phyloP scores from a whole-genome alignment of 805 yeast species.

The Teunomyces kruisii region DNA sequence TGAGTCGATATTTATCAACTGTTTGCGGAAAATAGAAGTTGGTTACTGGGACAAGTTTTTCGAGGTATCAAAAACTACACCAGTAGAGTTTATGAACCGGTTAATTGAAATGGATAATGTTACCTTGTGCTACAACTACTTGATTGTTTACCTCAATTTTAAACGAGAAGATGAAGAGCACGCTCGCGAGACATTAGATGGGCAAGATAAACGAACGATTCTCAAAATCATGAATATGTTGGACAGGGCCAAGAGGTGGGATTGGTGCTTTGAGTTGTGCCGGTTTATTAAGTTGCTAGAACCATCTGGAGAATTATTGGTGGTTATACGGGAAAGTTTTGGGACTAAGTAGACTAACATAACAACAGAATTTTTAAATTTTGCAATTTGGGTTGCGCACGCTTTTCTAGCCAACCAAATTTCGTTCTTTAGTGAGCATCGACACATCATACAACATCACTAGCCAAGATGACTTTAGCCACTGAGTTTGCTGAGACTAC shows the following conservation, averaged over 20 bases:
- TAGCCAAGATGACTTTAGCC: constrained; percentile 53
- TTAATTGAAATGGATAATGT: constrained; percentile 42
- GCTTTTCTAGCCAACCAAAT: constrained; percentile 14
- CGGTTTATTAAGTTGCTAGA: constrained; percentile 54
- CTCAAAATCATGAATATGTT: constrained; percentile 45
- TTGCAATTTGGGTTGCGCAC: constrained; percentile 4
- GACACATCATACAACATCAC: constrained; percentile 2
- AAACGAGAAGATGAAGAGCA: constrained; percentile 38
- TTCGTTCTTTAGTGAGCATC: constrained; percentile 9
- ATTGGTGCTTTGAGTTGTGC: constrained; percentile 54
- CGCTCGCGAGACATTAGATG: constrained; percentile 17
- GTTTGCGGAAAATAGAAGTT: constrained; percentile 59
- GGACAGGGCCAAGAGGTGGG: constrained; percentile 42
- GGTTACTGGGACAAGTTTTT: constrained; percentile 55
- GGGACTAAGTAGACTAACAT: not conserved
- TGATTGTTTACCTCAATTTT: constrained; percentile 52
- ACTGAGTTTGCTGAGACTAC: constrained; percentile 86
- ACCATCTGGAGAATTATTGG: constrained; percentile 35
- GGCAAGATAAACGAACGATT: constrained; percentile 41
- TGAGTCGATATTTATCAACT: constrained; percentile 47
- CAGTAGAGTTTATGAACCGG: constrained; percentile 45
- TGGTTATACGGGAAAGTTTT: constrained; percentile 6
- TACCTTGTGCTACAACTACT: constrained; percentile 50
- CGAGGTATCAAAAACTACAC: constrained; percentile 38
- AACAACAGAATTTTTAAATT: not conserved